Conservation (phyloP, 176 grass and related monocot species). For the Phoenix roebelenii region DNA sequence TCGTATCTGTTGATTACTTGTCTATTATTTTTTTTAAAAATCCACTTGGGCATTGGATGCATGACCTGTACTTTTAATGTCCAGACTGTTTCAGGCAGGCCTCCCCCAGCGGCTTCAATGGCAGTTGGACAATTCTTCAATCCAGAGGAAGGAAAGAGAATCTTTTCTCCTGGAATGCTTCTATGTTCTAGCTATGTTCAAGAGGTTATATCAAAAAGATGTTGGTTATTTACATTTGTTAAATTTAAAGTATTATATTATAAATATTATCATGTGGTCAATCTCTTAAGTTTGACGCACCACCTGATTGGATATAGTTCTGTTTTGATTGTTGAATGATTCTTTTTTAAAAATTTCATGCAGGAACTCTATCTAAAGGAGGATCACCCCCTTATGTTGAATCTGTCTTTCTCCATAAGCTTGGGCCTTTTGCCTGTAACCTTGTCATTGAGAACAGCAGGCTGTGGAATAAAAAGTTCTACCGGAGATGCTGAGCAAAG, state of each 20-base stretch:
- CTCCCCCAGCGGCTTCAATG: slow-evolving; percentile 90
- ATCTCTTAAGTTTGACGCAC: no score
- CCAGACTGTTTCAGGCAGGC: slow-evolving; percentile 93
- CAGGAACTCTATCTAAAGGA: slow-evolving; percentile 81
- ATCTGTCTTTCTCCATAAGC: slow-evolving; percentile 72
- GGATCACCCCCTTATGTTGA: slow-evolving; percentile 69
- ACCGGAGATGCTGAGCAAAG: slow-evolving; percentile 61
- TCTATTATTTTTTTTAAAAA: not conserved
- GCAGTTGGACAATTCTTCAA: slow-evolving; percentile 98
- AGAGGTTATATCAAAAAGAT: slow-evolving; percentile 35
- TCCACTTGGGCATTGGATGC: not conserved
- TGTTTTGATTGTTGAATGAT: slow-evolving; percentile 7
- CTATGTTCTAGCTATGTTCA: slow-evolving; percentile 51
- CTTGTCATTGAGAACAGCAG: slow-evolving; percentile 63
- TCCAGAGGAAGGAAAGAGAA: slow-evolving; percentile 54
- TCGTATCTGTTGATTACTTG: no score
- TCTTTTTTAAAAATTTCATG: slow-evolving; percentile 9
- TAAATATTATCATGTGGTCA: no score
- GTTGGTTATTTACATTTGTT: not conserved
- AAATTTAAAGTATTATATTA: not conserved
- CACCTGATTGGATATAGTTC: no score
- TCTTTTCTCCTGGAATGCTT: slow-evolving; percentile 44
- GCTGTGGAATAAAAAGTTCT: slow-evolving; percentile 76
- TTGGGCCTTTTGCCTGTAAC: slow-evolving; percentile 73
- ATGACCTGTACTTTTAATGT: slow-evolving; percentile 33